These are phyloP conservation scores for Colletotrichum paranaense DNA, from an alignment of 2,329 filamentous ascomycete species.

Conservation along the genomic window DNA sequence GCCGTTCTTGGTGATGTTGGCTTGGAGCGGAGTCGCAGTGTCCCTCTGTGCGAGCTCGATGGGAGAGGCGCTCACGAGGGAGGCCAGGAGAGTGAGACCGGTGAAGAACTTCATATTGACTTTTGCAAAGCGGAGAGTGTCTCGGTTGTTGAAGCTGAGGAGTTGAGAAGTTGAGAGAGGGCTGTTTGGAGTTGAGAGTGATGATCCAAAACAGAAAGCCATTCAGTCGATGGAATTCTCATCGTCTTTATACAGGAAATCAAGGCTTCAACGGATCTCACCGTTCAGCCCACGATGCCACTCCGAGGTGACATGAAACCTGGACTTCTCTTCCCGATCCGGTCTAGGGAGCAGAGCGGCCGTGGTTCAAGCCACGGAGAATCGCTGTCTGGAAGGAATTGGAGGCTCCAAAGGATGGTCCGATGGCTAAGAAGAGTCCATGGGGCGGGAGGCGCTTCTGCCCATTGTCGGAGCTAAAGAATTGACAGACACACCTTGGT, in stretches of 20 bases:
- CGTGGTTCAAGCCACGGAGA: constrained; percentile 12
- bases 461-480: not conserved
- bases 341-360: not conserved
- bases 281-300: not conserved
- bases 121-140: not conserved
- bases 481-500: not conserved
- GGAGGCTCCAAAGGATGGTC: not conserved
- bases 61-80: constrained; percentile 47
- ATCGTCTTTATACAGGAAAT: constrained; percentile 18
- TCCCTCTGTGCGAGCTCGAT: constrained; percentile 46
- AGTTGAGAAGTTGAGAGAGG: not conserved
- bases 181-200: not conserved
- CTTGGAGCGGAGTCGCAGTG: constrained; percentile 45
- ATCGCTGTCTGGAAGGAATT: not conserved
- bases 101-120: constrained; percentile 50
- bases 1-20: constrained; percentile 52
- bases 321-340: not conserved
- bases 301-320: not conserved
- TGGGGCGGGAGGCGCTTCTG: constrained; percentile 4
- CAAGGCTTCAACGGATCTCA: not conserved
- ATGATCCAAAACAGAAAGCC: not conserved
- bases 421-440: not conserved
- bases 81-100: constrained; percentile 46
- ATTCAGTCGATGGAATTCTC: not conserved
- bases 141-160: not conserved